Percentiles rank a stretch among this genome's conserved stretches.
These are phyloP conservation scores for Verticillium nonalfalfae DNA, from an alignment of 2,329 filamentous ascomycete species.

Conservation along the genomic window DNA sequence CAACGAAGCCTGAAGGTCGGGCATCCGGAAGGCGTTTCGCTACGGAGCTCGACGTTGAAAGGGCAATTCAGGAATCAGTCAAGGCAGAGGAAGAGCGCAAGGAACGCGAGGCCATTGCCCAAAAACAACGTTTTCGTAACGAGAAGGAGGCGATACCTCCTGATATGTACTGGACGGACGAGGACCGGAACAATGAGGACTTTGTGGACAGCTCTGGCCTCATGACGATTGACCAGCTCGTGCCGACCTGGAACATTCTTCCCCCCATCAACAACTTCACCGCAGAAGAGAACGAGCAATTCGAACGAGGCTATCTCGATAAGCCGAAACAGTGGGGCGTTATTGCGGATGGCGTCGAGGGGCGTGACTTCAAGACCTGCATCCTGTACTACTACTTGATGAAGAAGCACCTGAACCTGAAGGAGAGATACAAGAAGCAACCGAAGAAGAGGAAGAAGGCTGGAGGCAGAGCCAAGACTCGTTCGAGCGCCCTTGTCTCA, in stretches of 20 bases:
- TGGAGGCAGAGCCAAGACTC: slow-evolving; percentile 45
- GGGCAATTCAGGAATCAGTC: slow-evolving; percentile 65
- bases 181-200: slow-evolving; percentile 50
- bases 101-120: slow-evolving; percentile 58
- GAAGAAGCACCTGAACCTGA: slow-evolving; percentile 68
- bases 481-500: slow-evolving; percentile 59
- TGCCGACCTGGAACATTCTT: slow-evolving; percentile 65
- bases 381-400: slow-evolving; percentile 84
- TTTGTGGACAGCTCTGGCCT: slow-evolving; percentile 63
- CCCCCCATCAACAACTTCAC: slow-evolving; percentile 72
- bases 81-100: slow-evolving; percentile 63
- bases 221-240: slow-evolving; percentile 58
- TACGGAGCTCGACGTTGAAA: slow-evolving; percentile 68
- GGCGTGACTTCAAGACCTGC: slow-evolving; percentile 69
- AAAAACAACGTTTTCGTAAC: slow-evolving; percentile 64
- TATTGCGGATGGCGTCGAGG: slow-evolving; percentile 61
- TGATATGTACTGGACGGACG: slow-evolving; percentile 57
- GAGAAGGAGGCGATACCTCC: slow-evolving; percentile 74
- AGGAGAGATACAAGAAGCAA: slow-evolving; percentile 66
- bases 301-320: slow-evolving; percentile 70
- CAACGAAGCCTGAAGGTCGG: slow-evolving; percentile 47
- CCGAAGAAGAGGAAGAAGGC: slow-evolving; percentile 53
- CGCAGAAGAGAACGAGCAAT: slow-evolving; percentile 60
- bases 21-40: slow-evolving; percentile 52
- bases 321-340: slow-evolving; percentile 78